Percentiles rank a stretch among this genome's conserved stretches.
These are phyloP conservation scores for Globisporangium echinulatum DNA, from an alignment of 352 stramenopile genomes.

Conservation along the genomic window DNA sequence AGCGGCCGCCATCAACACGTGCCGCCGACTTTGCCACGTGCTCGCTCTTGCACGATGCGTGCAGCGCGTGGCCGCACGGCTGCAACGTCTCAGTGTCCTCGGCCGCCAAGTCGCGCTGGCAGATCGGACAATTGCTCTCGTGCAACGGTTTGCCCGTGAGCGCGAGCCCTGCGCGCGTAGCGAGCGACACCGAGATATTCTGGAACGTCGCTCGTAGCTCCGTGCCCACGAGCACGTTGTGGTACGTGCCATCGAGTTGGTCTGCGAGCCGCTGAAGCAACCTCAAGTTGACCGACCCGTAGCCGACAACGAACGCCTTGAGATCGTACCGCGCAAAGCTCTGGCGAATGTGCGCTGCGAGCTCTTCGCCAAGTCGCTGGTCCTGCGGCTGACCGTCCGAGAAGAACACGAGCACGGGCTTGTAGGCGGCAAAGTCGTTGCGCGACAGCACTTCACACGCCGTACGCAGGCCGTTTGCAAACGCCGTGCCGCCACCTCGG, in stretches of 20 bases:
- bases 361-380: slow-evolving; percentile 23
- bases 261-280: slow-evolving; percentile 45
- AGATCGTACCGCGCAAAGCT: slow-evolving; percentile 54
- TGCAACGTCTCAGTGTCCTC: slow-evolving; percentile 32
- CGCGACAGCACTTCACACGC: slow-evolving; percentile 64
- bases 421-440: slow-evolving; percentile 43
- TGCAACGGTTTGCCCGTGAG: slow-evolving; percentile 39
- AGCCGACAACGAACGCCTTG: slow-evolving; percentile 53
- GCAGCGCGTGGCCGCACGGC: slow-evolving; percentile 42
- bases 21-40: slow-evolving; percentile 16
- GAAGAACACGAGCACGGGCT: slow-evolving; percentile 67
- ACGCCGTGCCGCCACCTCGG: slow-evolving; percentile 38
- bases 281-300: slow-evolving; percentile 46
- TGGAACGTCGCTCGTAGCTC: slow-evolving; percentile 69
- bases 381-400: slow-evolving; percentile 54
- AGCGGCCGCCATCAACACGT: not conserved
- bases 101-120: slow-evolving; percentile 38
- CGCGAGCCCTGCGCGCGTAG: slow-evolving; percentile 41
- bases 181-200: slow-evolving; percentile 61
- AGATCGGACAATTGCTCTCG: slow-evolving; percentile 51
- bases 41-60: slow-evolving; percentile 30
- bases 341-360: slow-evolving; percentile 35
- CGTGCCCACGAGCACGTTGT: slow-evolving; percentile 44
- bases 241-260: slow-evolving; percentile 42
- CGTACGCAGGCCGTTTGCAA: slow-evolving; percentile 28